Evolutionary conservation across 257 asterid species (phyloP), one percentile per base, ranked within the genome.

Genomic region (Verbascum thapsus): DNA sequence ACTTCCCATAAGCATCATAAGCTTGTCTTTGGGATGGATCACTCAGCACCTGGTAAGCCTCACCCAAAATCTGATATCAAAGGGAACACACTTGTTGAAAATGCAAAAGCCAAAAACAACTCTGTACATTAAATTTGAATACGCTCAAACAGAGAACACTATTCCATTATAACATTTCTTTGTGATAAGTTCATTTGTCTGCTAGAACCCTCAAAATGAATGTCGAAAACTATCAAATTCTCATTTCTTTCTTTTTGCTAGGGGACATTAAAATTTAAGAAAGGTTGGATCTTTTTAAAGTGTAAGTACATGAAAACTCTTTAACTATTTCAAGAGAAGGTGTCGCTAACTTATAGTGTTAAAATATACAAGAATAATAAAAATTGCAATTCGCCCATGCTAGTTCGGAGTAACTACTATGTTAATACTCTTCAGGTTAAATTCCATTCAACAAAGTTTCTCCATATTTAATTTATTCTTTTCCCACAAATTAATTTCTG

Each of bases 41-140:
- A 67, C 99, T 83, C 70, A 94, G 73, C 71, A 94, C 99, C 78
- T 94, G 99, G 81, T 94, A 94, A 66, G 99, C 99, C 85, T 94
- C 99, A 26, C 99, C 99, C 78, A 94, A 71, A 74, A 90, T 89
- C 99, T 94, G 76, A 72, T 56, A 59, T 58, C 40, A 76, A 53
- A 55, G 67, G 7, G 61, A 53, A 40, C 50, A 38, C 22, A 74
- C 56, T 68, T 7, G 47, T 48, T 13, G 66, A 74, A 70, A 62
- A 54, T 65, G 67, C 74, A 74, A 37, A 57, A 67, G 53, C 44
- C 58, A 65, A 50, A 15, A 48, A 17, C 23, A 42, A 22, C 54
- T 53, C 74, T 55, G 23, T n/a, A 13, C 38, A 75, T 58, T 18
- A 61, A 60, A 22, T 51, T 57, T 17, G 68, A 40, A 56, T 44